Percentiles rank a stretch among this genome's conserved stretches.
Conservation (phyloP, 345 rosid genomes). For the Boechera divaricarpa region DNA sequence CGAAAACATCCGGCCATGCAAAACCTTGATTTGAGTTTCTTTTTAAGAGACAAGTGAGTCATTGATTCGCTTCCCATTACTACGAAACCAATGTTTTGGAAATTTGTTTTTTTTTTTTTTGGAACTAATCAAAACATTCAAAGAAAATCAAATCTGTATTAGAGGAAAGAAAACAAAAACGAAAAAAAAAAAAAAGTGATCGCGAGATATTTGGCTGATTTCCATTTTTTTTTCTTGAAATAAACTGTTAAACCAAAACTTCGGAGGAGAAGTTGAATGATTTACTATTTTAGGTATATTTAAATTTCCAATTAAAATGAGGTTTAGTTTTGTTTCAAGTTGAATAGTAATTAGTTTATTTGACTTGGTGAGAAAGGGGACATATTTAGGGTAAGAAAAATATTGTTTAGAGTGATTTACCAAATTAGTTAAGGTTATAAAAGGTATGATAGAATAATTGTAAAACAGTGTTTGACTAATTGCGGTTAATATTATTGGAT, state of each 20-base stretch:
- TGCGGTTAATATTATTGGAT: too few relatives aligned
- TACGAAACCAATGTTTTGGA: neutral
- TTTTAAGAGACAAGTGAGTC: slow-evolving; percentile 33
- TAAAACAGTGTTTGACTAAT: too few relatives aligned
- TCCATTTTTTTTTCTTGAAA: neutral
- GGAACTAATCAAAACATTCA: neutral
- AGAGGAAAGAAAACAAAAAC: neutral
- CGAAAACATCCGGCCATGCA: slow-evolving; percentile 42
- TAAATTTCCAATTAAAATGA: neutral
- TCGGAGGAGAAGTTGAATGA: slow-evolving; percentile 23
- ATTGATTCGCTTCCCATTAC: slow-evolving; percentile 39
- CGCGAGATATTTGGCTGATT: slow-evolving; percentile 16
- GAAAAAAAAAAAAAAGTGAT: neutral
- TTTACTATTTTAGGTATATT: slow-evolving; percentile 30
- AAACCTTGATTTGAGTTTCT: slow-evolving; percentile 42
- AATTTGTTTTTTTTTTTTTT: neutral
- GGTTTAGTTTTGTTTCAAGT: neutral
- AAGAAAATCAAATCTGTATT: neutral
- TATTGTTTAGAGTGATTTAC: neutral
- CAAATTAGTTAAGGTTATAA: neutral
- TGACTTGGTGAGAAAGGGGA: neutral
- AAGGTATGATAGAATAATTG: neutral
- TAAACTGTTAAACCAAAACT: slow-evolving; percentile 6
- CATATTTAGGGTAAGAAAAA: neutral
- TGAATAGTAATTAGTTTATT: neutral